These are phyloP conservation scores for Rusavskia elegans DNA, from an alignment of 495 filamentous ascomycete species.

Conservation along the genomic window DNA sequence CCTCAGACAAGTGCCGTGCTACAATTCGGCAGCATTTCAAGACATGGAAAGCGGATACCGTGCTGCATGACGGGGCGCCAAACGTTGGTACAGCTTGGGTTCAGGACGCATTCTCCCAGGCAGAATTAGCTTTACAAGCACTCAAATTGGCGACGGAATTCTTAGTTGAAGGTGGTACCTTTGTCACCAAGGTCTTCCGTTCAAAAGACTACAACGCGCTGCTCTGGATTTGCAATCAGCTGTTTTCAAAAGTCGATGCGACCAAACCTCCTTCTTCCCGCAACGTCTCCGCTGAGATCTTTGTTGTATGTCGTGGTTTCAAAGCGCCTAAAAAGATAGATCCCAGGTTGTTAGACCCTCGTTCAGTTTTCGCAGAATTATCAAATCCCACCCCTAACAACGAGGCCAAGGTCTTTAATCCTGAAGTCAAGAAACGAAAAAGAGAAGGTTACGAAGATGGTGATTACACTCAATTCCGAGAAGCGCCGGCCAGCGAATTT, in stretches of 20 bases:
- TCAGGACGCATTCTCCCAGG: constrained; percentile 95
- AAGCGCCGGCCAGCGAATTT: constrained; percentile 76
- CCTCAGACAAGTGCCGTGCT: constrained; percentile 89
- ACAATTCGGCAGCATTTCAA: constrained; percentile 84
- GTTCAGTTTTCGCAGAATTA: constrained; percentile 89
- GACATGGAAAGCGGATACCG: constrained; percentile 91
- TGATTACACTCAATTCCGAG: constrained; percentile 83
- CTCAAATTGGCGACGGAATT: constrained; percentile 93
- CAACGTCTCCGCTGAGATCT: constrained; percentile 94
- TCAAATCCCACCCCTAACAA: constrained; percentile 79
- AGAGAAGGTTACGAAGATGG: constrained; percentile 95
- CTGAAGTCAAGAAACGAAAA: constrained; percentile 91
- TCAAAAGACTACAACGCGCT: constrained; percentile 96
- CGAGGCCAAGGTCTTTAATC: constrained; percentile 95
- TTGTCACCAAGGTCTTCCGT: constrained; percentile 95
- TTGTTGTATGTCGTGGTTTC: constrained; percentile 89
- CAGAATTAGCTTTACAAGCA: constrained; percentile 81
- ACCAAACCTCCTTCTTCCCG: constrained; percentile 93
- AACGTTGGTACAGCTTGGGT: constrained; percentile 98
- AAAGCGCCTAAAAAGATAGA: constrained; percentile 88
- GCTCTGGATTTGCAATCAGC: constrained; percentile 94
- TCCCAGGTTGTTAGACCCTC: constrained; percentile 80
- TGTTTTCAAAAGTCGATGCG: constrained; percentile 86
- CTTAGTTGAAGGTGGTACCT: constrained; percentile 73
- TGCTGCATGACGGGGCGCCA: constrained; percentile 95